Evolutionary conservation across 371 early-diverging fungal genomes (phyloP), one percentile per base, ranked within the genome.

Genomic region (Mortierella sp.): DNA sequence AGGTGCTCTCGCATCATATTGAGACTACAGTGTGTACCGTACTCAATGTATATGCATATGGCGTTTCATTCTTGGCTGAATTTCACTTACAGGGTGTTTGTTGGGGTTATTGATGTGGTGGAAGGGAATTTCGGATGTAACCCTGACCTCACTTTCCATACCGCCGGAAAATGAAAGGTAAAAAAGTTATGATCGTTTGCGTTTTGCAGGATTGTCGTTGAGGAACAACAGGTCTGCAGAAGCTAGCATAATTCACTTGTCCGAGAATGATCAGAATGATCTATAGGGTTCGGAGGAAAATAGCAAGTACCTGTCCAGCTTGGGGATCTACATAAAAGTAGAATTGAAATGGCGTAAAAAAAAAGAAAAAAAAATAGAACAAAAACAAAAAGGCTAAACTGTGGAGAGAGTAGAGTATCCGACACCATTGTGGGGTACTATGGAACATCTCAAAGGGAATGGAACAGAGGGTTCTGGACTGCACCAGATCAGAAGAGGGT

Each of bases 381-480:
- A 9, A 4, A 0, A 21, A 9, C 22, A 24, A 13, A 58, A 33
- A 58, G 58, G 8, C 50, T 50, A 50, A 21, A n/a, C 50, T 50
- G 50, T 50, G 50, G 50, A 50, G 50, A 50, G 16, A n/a, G 16
- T n/a, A 13, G 45, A 45, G 45, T 45, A 45, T 45, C 45, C 16
- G 9, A 45, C 45, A 43, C 13, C 13, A 8, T 43, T 43, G 43
- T 43, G 43, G 50, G 50, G 16, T 50, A 19, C 50, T 13, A 50
- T 50, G 16, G 50, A 50, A 50, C 50, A 50, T 50, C 50, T 16
- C 21, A 50, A 50, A 50, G 50, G 50, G 15, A 50, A 50, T n/a
- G 9, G 21, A 50, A 50, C 50, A 50, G 50, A 16, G 50, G 50
- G n/a, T 50, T 50, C 50, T 50, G 50, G 50, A 50, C 50, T 50